Evolutionary conservation across 345 rosid genomes (phyloP).

Genomic region (Eucalyptus coolabah): DNA sequence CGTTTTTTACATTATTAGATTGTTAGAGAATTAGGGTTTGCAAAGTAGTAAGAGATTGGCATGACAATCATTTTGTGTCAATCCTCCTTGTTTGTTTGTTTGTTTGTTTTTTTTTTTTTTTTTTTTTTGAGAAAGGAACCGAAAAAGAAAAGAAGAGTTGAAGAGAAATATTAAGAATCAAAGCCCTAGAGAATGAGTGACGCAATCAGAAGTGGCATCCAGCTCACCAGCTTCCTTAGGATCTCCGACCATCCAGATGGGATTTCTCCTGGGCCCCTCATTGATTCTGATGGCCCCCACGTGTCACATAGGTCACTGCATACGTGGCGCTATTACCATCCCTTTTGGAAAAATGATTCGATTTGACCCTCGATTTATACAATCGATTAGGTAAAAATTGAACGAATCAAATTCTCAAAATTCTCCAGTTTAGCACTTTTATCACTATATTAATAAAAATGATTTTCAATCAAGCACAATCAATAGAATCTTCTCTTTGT

Average conservation of each 20-base stretch:
- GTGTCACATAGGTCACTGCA: background rate
- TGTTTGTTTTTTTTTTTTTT: background rate
- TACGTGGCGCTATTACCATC: background rate
- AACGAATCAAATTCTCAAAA: background rate
- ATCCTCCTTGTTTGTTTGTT: background rate
- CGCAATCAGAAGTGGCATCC: background rate
- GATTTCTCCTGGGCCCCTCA: background rate
- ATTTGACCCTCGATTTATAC: background rate
- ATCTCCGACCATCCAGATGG: background rate
- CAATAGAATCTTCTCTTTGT: background rate
- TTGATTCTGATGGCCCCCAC: background rate
- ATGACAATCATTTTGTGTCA: background rate
- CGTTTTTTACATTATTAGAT: background rate
- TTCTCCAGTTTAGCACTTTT: background rate
- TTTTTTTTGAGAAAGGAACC: background rate
- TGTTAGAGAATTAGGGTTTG: background rate
- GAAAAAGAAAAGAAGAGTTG: background rate
- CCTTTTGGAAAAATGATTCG: background rate
- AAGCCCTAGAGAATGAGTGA: background rate
- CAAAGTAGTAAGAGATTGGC: background rate
- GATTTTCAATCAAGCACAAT: background rate
- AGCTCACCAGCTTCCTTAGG: background rate
- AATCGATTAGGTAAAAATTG: background rate
- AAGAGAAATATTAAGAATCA: background rate
- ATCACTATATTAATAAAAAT: background rate